Percentiles rank a stretch among this genome's conserved stretches.
phyloP scores from a whole-genome alignment of 441 rosid species.

The Populus hybrid region DNA sequence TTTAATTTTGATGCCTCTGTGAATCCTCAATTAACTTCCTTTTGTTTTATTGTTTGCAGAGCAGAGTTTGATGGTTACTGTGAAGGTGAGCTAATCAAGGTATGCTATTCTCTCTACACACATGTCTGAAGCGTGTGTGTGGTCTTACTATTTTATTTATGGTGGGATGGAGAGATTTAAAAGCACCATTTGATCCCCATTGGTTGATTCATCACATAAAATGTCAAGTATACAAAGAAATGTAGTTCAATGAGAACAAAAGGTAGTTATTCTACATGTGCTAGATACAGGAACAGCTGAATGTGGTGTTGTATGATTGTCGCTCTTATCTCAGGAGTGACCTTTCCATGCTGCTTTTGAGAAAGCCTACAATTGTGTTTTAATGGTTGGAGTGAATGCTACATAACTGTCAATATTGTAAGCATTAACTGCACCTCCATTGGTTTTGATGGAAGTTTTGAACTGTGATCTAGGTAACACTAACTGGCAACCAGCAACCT shows the following conservation, averaged over 20 bases:
- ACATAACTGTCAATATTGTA: conserved; percentile 1
- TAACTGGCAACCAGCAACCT: conserved; percentile 94
- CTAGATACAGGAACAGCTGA: not conserved
- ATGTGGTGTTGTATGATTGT: not conserved
- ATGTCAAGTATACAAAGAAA: not conserved
- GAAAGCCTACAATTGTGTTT: not conserved
- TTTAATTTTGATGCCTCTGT: conserved; percentile 5
- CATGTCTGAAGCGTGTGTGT: not conserved
- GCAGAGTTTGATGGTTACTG: conserved; percentile 98
- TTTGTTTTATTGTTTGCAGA: conserved; percentile 34
- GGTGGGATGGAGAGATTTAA: not conserved
- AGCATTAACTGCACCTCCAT: not conserved
- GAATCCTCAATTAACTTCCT: conserved; percentile 10
- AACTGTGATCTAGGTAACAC: conserved; percentile 51
- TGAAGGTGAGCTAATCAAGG: conserved; percentile 93
- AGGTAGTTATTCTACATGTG: not conserved
- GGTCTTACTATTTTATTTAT: not conserved
- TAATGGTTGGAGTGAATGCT: not conserved
- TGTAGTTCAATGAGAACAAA: not conserved
- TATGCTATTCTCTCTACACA: conserved; percentile 13
- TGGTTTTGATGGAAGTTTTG: not conserved
- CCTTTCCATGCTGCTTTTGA: not conserved
- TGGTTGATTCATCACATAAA: not conserved
- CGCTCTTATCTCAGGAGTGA: not conserved
- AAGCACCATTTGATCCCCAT: not conserved